Evolutionary conservation across 2,329 filamentous ascomycete genomes (phyloP), one percentile per base, ranked within the genome.

Genomic region (Aureobasidium sp.): DNA sequence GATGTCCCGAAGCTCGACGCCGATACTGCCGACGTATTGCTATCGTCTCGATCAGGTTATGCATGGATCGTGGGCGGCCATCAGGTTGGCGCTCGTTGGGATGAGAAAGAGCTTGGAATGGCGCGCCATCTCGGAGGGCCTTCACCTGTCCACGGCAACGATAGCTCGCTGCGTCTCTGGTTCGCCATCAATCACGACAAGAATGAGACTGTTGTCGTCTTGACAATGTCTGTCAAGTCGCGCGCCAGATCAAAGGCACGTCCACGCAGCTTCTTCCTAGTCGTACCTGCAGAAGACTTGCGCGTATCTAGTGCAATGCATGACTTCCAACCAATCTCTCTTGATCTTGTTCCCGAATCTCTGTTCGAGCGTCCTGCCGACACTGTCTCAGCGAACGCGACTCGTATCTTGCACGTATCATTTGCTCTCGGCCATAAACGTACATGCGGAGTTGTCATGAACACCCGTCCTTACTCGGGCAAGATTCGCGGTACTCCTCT

Each of bases 311-410:
- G 40, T 45, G 31, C 47, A 37, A 50, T 42, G 6, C 22, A 50
- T 27, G 58, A 47, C 11, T 60, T 60, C 37, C 19, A 39, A 12
- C 45, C 45, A 9, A 24, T 52, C 2, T 8, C 58, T 27, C 35
- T 24, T 22, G 45, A 60, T n/a, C 12, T 14, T 24, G 47, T 60
- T 2, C 58, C 58, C 8, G n/a, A 42, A 37, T 8, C 27, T 37
- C 47, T 60, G 3, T 52, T 60, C 17, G 58, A 60, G n/a, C 33
- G 33, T 17, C 47, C 58, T 4, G 44, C 24, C 48, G 58, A 60
- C 29, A 3, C 15, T n/a, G 15, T 24, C 15, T 60, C 58, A 5
- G 42, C 56, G 12, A 31, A 66, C n/a, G 14, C 47, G 5, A 33
- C 45, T n/a, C 35, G 58, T 11, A 35, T 60, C 47, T 33, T 60